Conservation (phyloP, 176 grass and related monocot species). For the Cocos nucifera region DNA sequence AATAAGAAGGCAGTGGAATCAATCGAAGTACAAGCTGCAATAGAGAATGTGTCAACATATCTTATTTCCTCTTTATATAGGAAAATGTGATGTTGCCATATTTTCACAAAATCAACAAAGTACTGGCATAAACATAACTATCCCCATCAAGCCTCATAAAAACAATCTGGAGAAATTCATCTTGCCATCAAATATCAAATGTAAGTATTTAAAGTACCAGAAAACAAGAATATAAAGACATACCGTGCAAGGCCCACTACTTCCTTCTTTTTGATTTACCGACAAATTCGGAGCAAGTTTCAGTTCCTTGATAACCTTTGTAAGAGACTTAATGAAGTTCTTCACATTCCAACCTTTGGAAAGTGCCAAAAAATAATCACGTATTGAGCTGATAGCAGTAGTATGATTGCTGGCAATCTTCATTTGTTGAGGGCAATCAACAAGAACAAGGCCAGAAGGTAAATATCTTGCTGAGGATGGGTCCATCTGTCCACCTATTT, state of each 20-base stretch:
- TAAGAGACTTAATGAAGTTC: conserved; percentile 58
- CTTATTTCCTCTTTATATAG: too few relatives aligned
- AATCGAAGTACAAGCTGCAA: too few relatives aligned
- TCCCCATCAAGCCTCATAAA: too few relatives aligned
- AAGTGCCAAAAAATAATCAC: conserved; percentile 64
- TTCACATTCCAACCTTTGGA: conserved; percentile 80
- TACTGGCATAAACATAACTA: too few relatives aligned
- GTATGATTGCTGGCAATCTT: conserved; percentile 46
- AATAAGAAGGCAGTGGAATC: too few relatives aligned
- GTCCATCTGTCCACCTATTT: conserved; percentile 61
- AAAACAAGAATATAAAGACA: conserved; percentile 16
- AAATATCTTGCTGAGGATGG: conserved; percentile 45
- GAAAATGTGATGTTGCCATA: too few relatives aligned
- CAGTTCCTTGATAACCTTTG: conserved; percentile 65
- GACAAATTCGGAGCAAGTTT: conserved; percentile 62
- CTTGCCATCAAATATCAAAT: conserved; percentile 13
- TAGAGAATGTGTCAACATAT: too few relatives aligned
- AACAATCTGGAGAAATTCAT: too few relatives aligned
- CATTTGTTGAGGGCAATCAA: conserved; percentile 80
- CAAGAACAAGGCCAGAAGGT: conserved; percentile 73
- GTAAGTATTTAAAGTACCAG: conserved; percentile 1
- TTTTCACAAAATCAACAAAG: too few relatives aligned
- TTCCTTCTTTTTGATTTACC: conserved; percentile 82
- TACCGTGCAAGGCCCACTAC: conserved; percentile 72
- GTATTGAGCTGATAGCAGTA: conserved; percentile 59